Evolutionary conservation across 495 filamentous ascomycete species (phyloP).

Genomic region (Penicillium paradoxum): DNA sequence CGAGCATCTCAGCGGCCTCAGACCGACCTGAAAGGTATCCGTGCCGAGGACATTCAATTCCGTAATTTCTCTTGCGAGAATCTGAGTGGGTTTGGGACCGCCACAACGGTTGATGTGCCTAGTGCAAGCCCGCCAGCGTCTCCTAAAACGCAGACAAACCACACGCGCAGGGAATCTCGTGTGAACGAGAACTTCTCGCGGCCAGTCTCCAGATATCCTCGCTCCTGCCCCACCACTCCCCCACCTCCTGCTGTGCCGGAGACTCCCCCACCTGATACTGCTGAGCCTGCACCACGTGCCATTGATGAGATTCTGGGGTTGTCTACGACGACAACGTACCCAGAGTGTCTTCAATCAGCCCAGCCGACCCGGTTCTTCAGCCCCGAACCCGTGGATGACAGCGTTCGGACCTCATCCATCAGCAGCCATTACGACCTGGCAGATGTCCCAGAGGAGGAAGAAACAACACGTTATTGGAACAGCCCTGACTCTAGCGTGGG

Average conservation of each 20-base stretch:
- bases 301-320: constrained; percentile 44
- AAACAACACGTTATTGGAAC: constrained; percentile 31
- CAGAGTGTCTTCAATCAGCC: constrained; percentile 31
- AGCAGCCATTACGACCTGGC: constrained; percentile 47
- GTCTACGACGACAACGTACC: constrained; percentile 24
- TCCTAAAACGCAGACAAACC: constrained; percentile 17
- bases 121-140: constrained; percentile 22
- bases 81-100: constrained; percentile 20
- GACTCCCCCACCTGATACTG: constrained; percentile 28
- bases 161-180: constrained; percentile 30
- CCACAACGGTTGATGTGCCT: constrained; percentile 24
- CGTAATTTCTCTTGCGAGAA: constrained; percentile 56
- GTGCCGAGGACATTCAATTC: constrained; percentile 60
- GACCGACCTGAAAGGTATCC: constrained; percentile 57
- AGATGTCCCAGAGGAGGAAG: constrained; percentile 74
- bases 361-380: constrained; percentile 12
- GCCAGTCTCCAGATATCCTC: constrained; percentile 36
- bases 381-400: constrained; percentile 42
- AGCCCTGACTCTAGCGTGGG: constrained; percentile 22
- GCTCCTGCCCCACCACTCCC: constrained; percentile 25
- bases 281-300: constrained; percentile 37
- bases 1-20: constrained; percentile 61
- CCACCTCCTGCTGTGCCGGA: constrained; percentile 30
- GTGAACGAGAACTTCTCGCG: constrained; percentile 48
- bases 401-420: constrained; percentile 43